Percentiles rank a stretch among this genome's conserved stretches.
These are phyloP conservation scores for Rugosomyces carneus DNA, from an alignment of 1,284 basidiomycete genomes.

Conservation along the genomic window DNA sequence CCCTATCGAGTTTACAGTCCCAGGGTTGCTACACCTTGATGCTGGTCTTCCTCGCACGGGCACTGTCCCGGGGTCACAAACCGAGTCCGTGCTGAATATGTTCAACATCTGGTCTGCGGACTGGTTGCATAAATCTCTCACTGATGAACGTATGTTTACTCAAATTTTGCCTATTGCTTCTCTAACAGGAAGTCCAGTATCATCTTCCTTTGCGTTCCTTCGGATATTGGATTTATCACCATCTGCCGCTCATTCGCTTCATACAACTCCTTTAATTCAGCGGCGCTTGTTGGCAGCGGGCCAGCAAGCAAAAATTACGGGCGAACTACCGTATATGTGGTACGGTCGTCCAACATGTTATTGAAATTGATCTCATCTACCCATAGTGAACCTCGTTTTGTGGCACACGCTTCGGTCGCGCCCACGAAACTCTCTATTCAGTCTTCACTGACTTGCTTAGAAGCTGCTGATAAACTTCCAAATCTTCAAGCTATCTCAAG, in stretches of 20 bases:
- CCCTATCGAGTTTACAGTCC: constrained; percentile 78
- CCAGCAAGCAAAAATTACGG: constrained; percentile 36
- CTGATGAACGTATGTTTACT: constrained; percentile 50
- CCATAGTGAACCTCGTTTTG: constrained; percentile 53
- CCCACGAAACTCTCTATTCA: constrained; percentile 26
- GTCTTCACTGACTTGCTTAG: constrained; percentile 32
- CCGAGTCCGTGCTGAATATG: constrained; percentile 60
- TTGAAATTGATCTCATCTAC: constrained; percentile 14
- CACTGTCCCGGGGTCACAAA: constrained; percentile 51
- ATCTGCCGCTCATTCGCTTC: constrained; percentile 57
- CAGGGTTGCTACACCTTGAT: constrained; percentile 74
- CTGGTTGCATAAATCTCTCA: constrained; percentile 71
- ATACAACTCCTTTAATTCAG: constrained; percentile 51
- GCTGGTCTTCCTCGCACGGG: constrained; percentile 72
- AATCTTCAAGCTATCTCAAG: constrained; percentile 57
- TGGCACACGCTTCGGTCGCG: constrained; percentile 33
- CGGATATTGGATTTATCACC: constrained; percentile 61
- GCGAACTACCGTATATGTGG: constrained; percentile 43
- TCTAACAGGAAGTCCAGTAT: constrained; percentile 23
- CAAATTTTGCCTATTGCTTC: background rate
- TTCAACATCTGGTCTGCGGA: constrained; percentile 92
- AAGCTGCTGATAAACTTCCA: constrained; percentile 42
- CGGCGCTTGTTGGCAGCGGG: constrained; percentile 44
- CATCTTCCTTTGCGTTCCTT: constrained; percentile 71
- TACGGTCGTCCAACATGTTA: constrained; percentile 26